These are phyloP conservation scores for Pisolithus albus DNA, from an alignment of 768 basidiomycete species.

Conservation along the genomic window DNA sequence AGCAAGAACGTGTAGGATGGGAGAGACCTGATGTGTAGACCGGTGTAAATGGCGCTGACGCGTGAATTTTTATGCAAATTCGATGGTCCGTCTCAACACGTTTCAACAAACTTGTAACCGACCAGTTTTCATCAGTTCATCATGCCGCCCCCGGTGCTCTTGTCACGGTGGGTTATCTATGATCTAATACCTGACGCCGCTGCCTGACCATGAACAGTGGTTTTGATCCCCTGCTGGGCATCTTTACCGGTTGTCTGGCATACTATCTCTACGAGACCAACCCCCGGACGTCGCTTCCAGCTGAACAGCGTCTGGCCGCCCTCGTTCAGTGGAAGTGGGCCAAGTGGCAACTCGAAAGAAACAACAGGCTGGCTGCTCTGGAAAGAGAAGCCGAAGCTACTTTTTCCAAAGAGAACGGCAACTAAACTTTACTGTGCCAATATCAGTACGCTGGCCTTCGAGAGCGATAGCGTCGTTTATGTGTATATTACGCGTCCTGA, in stretches of 20 bases:
- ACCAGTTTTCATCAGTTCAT: conserved; percentile 1
- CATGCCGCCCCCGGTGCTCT: conserved; percentile 38
- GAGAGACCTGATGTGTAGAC: background rate
- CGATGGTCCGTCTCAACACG: conserved; percentile 1
- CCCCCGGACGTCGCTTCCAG: conserved; percentile 59
- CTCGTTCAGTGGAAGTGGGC: conserved; percentile 66
- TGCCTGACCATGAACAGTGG: conserved; percentile 33
- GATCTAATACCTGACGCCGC: background rate
- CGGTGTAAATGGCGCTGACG: conserved; percentile 1
- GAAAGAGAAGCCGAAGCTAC: conserved; percentile 1
- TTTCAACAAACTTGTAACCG: conserved; percentile 12
- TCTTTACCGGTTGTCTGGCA: conserved; percentile 73
- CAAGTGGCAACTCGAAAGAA: conserved; percentile 27
- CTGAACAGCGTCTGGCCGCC: conserved; percentile 46
- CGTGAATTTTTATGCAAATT: conserved; percentile 21
- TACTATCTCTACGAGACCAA: conserved; percentile 77
- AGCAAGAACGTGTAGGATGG: conserved; percentile 3
- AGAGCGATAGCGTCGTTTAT: too few relatives aligned
- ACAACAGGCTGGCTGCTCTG: conserved; percentile 3
- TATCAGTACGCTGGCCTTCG: too few relatives aligned
- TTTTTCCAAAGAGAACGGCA: background rate
- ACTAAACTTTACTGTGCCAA: background rate
- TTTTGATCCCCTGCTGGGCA: conserved; percentile 65
- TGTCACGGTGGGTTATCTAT: conserved; percentile 24
- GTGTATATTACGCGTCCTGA: too few relatives aligned